These are phyloP conservation scores for Fusarium sp. DNA, from an alignment of 2,329 filamentous ascomycete species.

Conservation along the genomic window DNA sequence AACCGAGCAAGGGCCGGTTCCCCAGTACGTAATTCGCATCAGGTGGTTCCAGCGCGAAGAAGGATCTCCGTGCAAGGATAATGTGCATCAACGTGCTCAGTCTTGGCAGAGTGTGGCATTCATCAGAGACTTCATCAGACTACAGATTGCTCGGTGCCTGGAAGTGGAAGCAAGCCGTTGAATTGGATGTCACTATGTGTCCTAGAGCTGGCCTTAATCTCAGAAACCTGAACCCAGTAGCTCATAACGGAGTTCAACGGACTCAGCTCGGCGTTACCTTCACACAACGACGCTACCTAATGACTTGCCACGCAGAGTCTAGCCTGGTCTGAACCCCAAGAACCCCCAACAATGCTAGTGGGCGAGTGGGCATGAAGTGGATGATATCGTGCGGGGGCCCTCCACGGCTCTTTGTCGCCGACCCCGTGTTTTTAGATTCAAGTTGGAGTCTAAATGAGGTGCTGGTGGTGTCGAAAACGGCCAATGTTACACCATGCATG, in stretches of 20 bases:
- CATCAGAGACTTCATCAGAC: background rate
- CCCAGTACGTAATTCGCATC: constrained; percentile 4
- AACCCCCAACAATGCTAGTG: constrained; percentile 25
- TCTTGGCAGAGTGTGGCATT: constrained; percentile 10
- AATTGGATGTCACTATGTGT: constrained; percentile 21
- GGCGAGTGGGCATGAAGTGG: background rate
- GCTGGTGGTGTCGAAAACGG: constrained; percentile 19
- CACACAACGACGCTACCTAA: constrained; percentile 15
- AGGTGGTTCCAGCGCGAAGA: background rate
- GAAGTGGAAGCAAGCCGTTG: background rate
- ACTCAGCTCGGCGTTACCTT: constrained; percentile 33
- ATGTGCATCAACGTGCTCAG: constrained; percentile 8
- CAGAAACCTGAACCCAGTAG: constrained; percentile 9
- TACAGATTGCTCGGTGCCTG: constrained; percentile 14
- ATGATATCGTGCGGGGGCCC: constrained; percentile 5
- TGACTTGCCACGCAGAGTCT: constrained; percentile 21
- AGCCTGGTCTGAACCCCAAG: constrained; percentile 25
- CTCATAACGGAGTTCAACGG: constrained; percentile 6
- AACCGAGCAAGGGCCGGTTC: constrained; percentile 27
- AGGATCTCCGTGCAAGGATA: constrained; percentile 21
- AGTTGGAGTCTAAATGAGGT: constrained; percentile 1
- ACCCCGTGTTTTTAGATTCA: constrained; percentile 31
- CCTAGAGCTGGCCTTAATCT: constrained; percentile 8
- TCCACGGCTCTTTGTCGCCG: constrained; percentile 30
- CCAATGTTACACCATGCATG: constrained; percentile 19